Evolutionary conservation across 2,329 filamentous ascomycete species (phyloP), one percentile per base, ranked within the genome.

Genomic region (Penicillium sp.): DNA sequence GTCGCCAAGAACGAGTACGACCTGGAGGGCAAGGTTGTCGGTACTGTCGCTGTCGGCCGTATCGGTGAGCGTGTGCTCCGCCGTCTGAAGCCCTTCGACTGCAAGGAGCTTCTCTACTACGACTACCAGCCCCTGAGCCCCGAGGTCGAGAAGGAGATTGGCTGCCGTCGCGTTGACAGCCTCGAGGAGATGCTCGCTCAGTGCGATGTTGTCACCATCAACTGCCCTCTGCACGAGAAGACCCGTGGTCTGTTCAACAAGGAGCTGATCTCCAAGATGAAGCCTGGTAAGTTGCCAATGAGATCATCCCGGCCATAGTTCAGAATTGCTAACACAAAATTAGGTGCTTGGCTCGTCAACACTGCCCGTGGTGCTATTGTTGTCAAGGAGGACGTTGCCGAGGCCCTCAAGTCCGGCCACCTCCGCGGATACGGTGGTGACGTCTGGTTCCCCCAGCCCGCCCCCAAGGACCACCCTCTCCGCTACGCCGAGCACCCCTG

Each of bases 1-100:
- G 93, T 93, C 26, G 95, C 95, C 75, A 98, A 98, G 89, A 93
- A 96, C 81, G 93, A 98, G 84, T 99, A 88, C 77, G 95, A 99
- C 74, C 88, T 99, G 56, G 95, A 98, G 86, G 84, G 84, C 84
- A 99, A 99, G 87, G 90, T 96, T 49, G 95, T 99, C 68, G 95
- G 95, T 72, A 99, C 95, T 74, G 95, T 99, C 58, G 95, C 90
- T 72, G 93, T 98, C 62, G 95, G 95, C 77, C 91, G 95, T 76
- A 99, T 99, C 71, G 95, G 95, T 72, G 93, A 98, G 87, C 93
- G 95, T 80, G 95, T 99, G 57, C 87, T 99, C 69, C 90, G 93
- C 78, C 88, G 95, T 66, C 89, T 99, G 71, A 96, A 96, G 87
- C 83, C 93, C 66, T 99, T 99, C 75, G 93, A 96, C 84, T 99